Base-by-base conservation (phyloP, 108 stramenopile species). In the Parmales sp. region DNA sequence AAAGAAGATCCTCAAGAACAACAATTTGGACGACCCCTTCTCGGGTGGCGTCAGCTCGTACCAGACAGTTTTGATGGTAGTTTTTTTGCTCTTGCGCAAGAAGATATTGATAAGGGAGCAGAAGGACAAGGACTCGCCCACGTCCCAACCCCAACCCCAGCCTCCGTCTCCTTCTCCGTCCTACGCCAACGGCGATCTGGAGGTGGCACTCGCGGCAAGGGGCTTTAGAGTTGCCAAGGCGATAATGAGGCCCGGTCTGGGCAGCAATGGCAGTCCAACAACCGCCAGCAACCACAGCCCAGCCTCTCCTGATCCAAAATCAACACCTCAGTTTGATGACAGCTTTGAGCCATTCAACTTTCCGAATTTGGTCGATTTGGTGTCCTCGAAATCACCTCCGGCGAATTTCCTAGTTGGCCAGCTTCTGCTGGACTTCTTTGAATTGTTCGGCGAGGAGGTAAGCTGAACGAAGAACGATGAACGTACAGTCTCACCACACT, bases 401-500 rank as follows among this genome's bases (percentile, higher is more conserved):
- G n/a, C n/a, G n/a, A n/a, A 63, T 26, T 41, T 79, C 64, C 72
- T 80, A 45, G 36, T 77, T 9, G 81, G 81, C 36, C 48, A 76
- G 37, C 77, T 80, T 29, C 70, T 82, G 7, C 68, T 79, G 9
- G 79, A 79, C 22, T 80, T 82, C 43, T 70, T 82, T 34, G 76
- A 82, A 39, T 80, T 80, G 37, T 82, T 75, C 75, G 79, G 78
- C 31, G 73, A 78, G 48, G 25, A 38, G 4, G n/a, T n/a, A 67
- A 67, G 45, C 28, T 45, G 45, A 45, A 45, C 18, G 13, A 13
- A 18, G 44, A 45, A 45, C 44, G 13, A 13, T 39, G 46, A 13
- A 67, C 66, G 41, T 39, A 67, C 26, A 45, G 44, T 45, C 66
- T 67, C 11, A 39, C 66, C 0, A 45, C 44, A 18, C 18, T 18